Evolutionary conservation across 2,329 filamentous ascomycete species (phyloP), one percentile per base, ranked within the genome.

Genomic region (Aspergillus ochraceus): DNA sequence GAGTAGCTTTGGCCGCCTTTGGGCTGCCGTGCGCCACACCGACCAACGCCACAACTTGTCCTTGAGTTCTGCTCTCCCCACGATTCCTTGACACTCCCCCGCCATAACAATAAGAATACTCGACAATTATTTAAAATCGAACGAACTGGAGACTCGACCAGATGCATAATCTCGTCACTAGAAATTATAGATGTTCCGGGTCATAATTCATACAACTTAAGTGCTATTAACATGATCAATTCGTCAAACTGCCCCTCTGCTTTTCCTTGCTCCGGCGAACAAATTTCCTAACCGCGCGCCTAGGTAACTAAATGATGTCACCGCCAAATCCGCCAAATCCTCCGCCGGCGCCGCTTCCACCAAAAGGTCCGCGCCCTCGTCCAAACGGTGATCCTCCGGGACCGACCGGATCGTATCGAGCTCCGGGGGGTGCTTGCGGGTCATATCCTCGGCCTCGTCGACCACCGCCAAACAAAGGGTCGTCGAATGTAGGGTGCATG

Each of bases 401-500:
- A 0, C 90, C 90, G 22, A 93, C 77, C 2, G 94, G 94, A 79
- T 98, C 95, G 79, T 92, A 98, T 64, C 95, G 83, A n/a, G 92
- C 89, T 1, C 95, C 95, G 2, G 92, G 92, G 4, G 95, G 95
- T 29, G 86, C 88, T 71, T 88, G 89, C 1, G 89, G 87, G 70
- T 93, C 85, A 69, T 84, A 89, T 0, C 79, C 81, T 14, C 76
- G 80, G 2, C 81, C 75, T 6, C 73, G 79, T 1, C 76, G 75
- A 10, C 79, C 76, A 1, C 88, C 89, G 6, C 83, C 84, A 71
- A 97, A 97, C 52, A 97, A 76, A 6, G 91, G 92, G 71, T 98
- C 93, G 68, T 97, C 92, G 73, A 97, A 95, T 0, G 93, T 96
- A 0, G 95, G 95, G 76, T 97, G 91, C 95, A 99, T 99, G 0